Base-by-base conservation (phyloP, 306 rosid species). In the Pueraria montana region DNA sequence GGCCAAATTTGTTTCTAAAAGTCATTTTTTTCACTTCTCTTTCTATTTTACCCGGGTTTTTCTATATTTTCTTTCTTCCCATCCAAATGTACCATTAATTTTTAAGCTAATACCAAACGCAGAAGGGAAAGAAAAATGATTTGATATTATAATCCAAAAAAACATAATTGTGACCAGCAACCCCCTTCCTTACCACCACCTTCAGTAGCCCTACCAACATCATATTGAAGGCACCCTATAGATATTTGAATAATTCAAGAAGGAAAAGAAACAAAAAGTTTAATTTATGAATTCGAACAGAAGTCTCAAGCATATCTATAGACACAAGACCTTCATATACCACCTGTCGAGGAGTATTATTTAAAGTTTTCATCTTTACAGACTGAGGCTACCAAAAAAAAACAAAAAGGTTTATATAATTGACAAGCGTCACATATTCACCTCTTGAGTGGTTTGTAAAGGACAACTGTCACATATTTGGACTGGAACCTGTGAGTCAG, bases 381-480 rank as follows among this genome's bases (percentile, higher is more conserved):
- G 77, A 86, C 87, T 86, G 84, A 65, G 56, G 88, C 89, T 84
- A 77, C 74, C 65, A 76, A 83, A 87, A 27, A 62, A 64, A 50
- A 18, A 11, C 7, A 82, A 61, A 17, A 56, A 48, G 13, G 45
- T 81, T 40, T 40, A 69, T 76, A 70, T 55, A 74, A 23, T 11
- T 70, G 50, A 45, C 78, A 46, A 88, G 90, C 0, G 90, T 91
- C 75, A 84, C 94, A 83, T 84, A 23, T 69, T 82, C 84, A 92
- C 87, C 96, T 90, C 84, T 84, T 86, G 82, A 91, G 92, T 20
- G 98, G 94, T 89, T 92, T 94, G 87, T 91, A 93, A 86, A 94
- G 98, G 87, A 92, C 97, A 55, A 94, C 95, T 0, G 98, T 94
- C 63, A 94, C 98, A 64, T 92, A 94, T 86, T 95, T 95, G 34